Evolutionary conservation across 1,139 yeast genomes (phyloP).

Genomic region (Blastobotrys malaysiensis): DNA sequence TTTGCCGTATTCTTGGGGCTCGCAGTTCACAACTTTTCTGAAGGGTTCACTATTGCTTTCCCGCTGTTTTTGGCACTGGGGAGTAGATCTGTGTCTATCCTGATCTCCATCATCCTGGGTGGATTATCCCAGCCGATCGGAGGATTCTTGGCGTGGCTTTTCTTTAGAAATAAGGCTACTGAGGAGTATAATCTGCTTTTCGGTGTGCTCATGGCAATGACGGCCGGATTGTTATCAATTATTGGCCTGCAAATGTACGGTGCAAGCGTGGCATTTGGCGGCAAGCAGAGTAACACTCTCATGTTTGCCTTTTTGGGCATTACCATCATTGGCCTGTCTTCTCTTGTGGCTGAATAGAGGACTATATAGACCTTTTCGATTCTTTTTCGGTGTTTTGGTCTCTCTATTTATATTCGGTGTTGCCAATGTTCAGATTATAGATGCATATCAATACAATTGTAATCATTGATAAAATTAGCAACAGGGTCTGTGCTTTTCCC

Average conservation of each 20-base stretch:
- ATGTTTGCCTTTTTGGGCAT: slow-evolving; percentile 32
- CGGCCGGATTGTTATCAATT: slow-evolving; percentile 78
- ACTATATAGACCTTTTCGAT: too few relatives aligned
- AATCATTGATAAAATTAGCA: too few relatives aligned
- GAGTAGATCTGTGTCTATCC: slow-evolving; percentile 58
- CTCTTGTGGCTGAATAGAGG: neutral
- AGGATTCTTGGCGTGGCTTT: slow-evolving; percentile 62
- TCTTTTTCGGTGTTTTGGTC: too few relatives aligned
- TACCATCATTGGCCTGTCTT: slow-evolving; percentile 25
- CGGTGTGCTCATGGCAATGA: slow-evolving; percentile 63
- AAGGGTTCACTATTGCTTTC: slow-evolving; percentile 90
- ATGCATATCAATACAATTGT: too few relatives aligned
- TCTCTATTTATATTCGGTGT: too few relatives aligned
- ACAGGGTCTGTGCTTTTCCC: too few relatives aligned
- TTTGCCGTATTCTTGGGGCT: slow-evolving; percentile 75
- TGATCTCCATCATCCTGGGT: slow-evolving; percentile 64
- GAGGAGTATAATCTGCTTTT: slow-evolving; percentile 41
- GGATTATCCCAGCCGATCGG: slow-evolving; percentile 88
- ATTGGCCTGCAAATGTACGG: slow-evolving; percentile 85
- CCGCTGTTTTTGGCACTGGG: slow-evolving; percentile 75
- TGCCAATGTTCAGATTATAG: too few relatives aligned
- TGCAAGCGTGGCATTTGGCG: slow-evolving; percentile 67
- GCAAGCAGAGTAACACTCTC: slow-evolving; percentile 33
- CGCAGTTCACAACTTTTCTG: slow-evolving; percentile 87
- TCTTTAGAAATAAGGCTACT: slow-evolving; percentile 42